These are phyloP conservation scores for Ricinus communis DNA, from an alignment of 345 rosid species.

Conservation along the genomic window DNA sequence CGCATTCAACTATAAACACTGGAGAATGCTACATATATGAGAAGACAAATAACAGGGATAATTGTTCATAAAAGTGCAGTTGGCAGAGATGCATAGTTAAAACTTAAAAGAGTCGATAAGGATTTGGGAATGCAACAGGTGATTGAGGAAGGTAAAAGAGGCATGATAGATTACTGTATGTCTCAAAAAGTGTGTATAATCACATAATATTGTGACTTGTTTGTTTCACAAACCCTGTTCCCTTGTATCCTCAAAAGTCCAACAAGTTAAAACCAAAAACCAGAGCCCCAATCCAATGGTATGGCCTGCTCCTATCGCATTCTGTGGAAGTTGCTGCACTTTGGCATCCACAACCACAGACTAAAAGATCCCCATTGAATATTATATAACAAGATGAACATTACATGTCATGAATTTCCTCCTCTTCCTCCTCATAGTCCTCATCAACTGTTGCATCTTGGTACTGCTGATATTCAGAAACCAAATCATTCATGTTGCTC, in stretches of 20 bases:
- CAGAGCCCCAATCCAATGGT: background rate
- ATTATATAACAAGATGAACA: conserved; percentile 9
- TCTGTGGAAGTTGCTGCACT: conserved; percentile 9
- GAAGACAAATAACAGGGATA: too few species aligned
- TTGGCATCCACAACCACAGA: background rate
- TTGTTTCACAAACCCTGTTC: background rate
- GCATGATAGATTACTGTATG: background rate
- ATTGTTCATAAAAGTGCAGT: background rate
- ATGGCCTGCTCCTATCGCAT: conserved; percentile 5
- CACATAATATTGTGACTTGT: too few species aligned
- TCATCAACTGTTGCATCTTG: conserved; percentile 53
- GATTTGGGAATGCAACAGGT: background rate
- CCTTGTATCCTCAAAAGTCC: background rate
- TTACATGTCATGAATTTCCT: conserved; percentile 29
- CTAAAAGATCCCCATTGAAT: background rate
- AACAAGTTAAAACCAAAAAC: background rate
- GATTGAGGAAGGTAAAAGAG: background rate
- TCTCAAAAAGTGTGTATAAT: background rate
- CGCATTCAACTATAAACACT: too few species aligned
- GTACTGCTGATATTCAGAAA: conserved; percentile 52
- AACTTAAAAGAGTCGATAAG: too few species aligned
- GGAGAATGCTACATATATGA: too few species aligned
- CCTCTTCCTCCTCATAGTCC: conserved; percentile 41
- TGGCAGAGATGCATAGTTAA: background rate
- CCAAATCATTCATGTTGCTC: conserved; percentile 57